Evolutionary conservation across 228 moss, liverwort and hornwort species (phyloP).

Genomic region (Sphagnum fallax): DNA sequence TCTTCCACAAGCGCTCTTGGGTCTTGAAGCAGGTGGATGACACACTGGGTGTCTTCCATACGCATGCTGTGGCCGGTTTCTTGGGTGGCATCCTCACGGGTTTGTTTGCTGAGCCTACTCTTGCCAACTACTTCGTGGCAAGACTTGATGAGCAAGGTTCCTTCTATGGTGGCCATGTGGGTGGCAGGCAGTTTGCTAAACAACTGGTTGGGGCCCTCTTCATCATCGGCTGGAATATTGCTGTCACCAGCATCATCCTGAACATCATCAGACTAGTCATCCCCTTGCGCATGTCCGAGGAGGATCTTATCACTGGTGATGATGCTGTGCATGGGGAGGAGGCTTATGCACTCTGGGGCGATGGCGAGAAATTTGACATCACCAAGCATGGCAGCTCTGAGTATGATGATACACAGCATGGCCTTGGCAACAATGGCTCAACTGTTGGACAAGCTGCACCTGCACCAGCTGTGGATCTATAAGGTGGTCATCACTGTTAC

Average conservation of each 20-base stretch:
- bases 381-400: conserved; percentile 37
- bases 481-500: neutral
- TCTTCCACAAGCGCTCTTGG: conserved; percentile 42
- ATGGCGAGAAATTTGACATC: conserved; percentile 68
- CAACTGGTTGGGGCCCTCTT: conserved; percentile 57
- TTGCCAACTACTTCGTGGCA: conserved; percentile 44
- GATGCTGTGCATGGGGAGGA: conserved; percentile 88
- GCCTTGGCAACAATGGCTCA: neutral
- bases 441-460: neutral
- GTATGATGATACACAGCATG: neutral
- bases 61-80: conserved; percentile 70
- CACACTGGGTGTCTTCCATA: conserved; percentile 85
- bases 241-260: conserved; percentile 56
- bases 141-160: conserved; percentile 41
- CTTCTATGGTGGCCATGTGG: conserved; percentile 49
- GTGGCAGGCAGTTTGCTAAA: conserved; percentile 65
- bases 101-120: conserved; percentile 50
- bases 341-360: conserved; percentile 89
- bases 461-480: neutral
- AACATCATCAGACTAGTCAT: conserved; percentile 33
- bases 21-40: conserved; percentile 57
- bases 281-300: conserved; percentile 73
- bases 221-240: conserved; percentile 67
- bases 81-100: conserved; percentile 63
- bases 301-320: conserved; percentile 53